A percentile compares a stretch with the other conserved stretches of the same genome.
phyloP scores from a whole-genome alignment of 805 yeast species.

The Cyberlindnera sargentensis region DNA sequence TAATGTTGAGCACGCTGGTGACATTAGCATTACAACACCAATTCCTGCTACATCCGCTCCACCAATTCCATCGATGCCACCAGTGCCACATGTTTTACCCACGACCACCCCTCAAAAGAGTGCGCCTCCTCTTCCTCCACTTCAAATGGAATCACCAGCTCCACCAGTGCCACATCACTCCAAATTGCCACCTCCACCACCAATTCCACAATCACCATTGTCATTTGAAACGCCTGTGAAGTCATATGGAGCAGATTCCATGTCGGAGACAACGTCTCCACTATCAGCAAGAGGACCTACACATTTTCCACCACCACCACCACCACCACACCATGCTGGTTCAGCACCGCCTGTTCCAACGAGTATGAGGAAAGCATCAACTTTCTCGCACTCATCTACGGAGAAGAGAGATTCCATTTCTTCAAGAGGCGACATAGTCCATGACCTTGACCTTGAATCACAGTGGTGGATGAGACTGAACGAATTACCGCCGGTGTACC shows the following conservation, averaged over 20 bases:
- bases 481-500: conserved; percentile 49
- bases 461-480: conserved; percentile 62
- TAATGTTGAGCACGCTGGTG: neutral
- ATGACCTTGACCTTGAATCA: conserved; percentile 28
- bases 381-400: conserved; percentile 6
- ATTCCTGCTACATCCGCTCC: neutral
- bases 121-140: too few species aligned
- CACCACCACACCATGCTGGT: conserved; percentile 5
- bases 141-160: conserved; percentile 1
- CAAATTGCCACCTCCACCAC: conserved; percentile 4
- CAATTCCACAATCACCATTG: conserved; percentile 5
- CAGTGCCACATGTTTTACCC: neutral
- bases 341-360: conserved; percentile 8
- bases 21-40: too few species aligned
- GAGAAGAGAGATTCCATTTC: neutral
- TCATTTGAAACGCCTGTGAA: neutral
- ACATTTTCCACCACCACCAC: neutral
- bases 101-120: too few species aligned
- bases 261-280: too few species aligned
- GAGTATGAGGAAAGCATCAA: conserved; percentile 13
- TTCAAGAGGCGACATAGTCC: conserved; percentile 13
- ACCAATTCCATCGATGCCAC: conserved; percentile 17
- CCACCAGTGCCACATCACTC: conserved; percentile 1
- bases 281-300: too few species aligned
- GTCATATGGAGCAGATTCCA: neutral